These are phyloP conservation scores for Pneumocystis murina DNA, from an alignment of 1,139 yeast species.

Conservation along the genomic window DNA sequence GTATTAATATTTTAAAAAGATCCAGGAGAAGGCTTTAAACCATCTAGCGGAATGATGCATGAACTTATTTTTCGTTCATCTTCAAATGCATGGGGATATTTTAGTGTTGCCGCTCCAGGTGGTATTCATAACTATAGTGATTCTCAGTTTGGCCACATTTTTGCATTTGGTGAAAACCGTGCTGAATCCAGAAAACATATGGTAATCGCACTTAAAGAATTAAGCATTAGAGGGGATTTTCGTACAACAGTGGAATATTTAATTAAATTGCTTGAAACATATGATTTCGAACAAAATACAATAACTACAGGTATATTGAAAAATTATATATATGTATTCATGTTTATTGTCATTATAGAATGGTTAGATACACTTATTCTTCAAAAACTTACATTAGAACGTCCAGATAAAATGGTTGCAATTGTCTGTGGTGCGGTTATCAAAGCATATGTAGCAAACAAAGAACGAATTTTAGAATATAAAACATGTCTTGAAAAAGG, in stretches of 20 bases:
- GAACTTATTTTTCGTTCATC: conserved; percentile 93
- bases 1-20: conserved; percentile 28
- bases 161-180: conserved; percentile 97
- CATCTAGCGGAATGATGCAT: conserved; percentile 91
- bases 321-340: background rate
- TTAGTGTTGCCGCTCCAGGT: conserved; percentile 91
- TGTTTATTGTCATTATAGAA: background rate
- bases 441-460: conserved; percentile 72
- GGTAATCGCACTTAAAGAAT: conserved; percentile 95
- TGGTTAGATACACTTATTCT: conserved; percentile 95
- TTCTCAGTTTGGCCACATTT: conserved; percentile 96
- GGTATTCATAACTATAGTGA: conserved; percentile 95
- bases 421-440: conserved; percentile 96
- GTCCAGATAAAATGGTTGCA: conserved; percentile 83
- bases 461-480: conserved; percentile 55
- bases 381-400: conserved; percentile 84
- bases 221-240: conserved; percentile 94
- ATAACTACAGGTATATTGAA: conserved; percentile 62
- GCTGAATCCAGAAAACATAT: conserved; percentile 95
- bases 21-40: conserved; percentile 98
- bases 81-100: conserved; percentile 98
- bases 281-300: conserved; percentile 88
- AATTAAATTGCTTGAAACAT: conserved; percentile 86
- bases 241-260: conserved; percentile 94
- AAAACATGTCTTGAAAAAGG: conserved; percentile 73